phyloP scores from a whole-genome alignment of 2,329 filamentous ascomycete genomes.

The Ilyonectria sp. region DNA sequence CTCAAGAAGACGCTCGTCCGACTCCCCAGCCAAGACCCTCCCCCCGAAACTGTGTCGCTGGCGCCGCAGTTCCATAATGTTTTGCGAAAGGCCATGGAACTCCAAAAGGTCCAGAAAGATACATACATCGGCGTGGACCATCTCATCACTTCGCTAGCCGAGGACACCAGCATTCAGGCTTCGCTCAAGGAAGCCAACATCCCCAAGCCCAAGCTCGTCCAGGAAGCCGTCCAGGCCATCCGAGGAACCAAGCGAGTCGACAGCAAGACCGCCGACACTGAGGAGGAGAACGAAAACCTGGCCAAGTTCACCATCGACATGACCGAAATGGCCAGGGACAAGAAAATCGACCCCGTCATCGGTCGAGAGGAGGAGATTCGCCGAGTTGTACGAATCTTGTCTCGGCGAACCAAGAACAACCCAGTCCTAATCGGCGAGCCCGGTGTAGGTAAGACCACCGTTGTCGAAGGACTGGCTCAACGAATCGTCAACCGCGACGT shows the following conservation, averaged over 20 bases:
- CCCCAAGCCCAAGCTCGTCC: conserved; percentile 90
- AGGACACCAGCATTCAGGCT: conserved; percentile 82
- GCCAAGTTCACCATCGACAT: conserved; percentile 99
- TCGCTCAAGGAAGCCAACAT: conserved; percentile 89
- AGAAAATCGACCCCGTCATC: conserved; percentile 98
- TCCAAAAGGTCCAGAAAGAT: conserved; percentile 98
- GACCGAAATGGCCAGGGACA: conserved; percentile 95
- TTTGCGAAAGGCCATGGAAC: conserved; percentile 85
- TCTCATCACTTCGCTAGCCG: conserved; percentile 86
- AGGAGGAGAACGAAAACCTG: conserved; percentile 93
- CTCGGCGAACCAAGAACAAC: conserved; percentile 97
- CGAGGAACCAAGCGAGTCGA: conserved; percentile 94
- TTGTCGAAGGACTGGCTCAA: conserved; percentile 95
- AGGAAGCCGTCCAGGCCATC: conserved; percentile 91
- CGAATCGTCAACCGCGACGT: conserved; percentile 98
- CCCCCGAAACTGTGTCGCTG: conserved; percentile 88
- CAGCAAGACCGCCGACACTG: conserved; percentile 94
- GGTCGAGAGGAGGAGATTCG: conserved; percentile 96
- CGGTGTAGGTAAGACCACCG: conserved; percentile 98
- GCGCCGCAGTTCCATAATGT: conserved; percentile 87
- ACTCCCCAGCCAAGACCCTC: conserved; percentile 93
- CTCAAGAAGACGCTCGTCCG: conserved; percentile 94
- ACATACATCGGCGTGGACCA: conserved; percentile 96
- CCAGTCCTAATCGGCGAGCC: conserved; percentile 98
- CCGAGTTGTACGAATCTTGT: conserved; percentile 91